A percentile compares a stretch with the other conserved stretches of the same genome.
These are phyloP conservation scores for Mycena sp. DNA, from an alignment of 1,284 basidiomycete species.

Conservation along the genomic window DNA sequence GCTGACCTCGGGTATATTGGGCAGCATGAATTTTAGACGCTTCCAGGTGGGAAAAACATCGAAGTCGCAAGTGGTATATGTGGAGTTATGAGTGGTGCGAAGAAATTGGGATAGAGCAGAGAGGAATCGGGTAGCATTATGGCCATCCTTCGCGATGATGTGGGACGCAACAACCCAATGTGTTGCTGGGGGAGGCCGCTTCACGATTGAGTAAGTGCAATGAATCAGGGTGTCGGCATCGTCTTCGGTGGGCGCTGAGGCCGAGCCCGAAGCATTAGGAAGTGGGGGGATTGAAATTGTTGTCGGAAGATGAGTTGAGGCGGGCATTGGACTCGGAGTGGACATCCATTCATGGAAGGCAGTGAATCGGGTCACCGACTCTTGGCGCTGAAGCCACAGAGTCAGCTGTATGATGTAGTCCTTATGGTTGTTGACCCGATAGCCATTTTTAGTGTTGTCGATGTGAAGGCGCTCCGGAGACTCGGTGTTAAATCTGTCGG, in stretches of 20 bases:
- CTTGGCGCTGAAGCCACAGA: slow-evolving; percentile 39
- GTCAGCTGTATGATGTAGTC: slow-evolving; percentile 43
- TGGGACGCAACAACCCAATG: not conserved
- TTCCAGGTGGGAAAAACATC: slow-evolving; percentile 32
- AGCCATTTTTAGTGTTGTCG: slow-evolving; percentile 42
- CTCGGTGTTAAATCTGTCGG: slow-evolving; percentile 41
- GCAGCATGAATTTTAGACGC: slow-evolving; percentile 27
- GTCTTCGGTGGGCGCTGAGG: not conserved
- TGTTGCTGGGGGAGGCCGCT: not conserved
- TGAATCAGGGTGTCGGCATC: not conserved
- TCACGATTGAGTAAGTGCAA: not conserved
- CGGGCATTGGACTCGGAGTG: not conserved
- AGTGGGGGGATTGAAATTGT: not conserved
- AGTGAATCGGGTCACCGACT: slow-evolving; percentile 25
- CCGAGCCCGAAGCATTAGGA: not conserved
- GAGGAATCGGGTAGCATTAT: not conserved
- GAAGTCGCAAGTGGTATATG: slow-evolving; percentile 11
- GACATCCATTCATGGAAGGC: slow-evolving; percentile 11
- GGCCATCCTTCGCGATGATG: not conserved
- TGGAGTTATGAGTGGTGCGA: not conserved
- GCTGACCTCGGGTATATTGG: slow-evolving; percentile 31
- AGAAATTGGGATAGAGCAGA: not conserved
- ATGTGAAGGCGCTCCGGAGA: slow-evolving; percentile 39
- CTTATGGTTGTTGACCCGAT: slow-evolving; percentile 39
- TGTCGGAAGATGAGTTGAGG: no score